Base-by-base conservation (phyloP, 2,329 filamentous ascomycete genomes). In the Raffaelea arxii region DNA sequence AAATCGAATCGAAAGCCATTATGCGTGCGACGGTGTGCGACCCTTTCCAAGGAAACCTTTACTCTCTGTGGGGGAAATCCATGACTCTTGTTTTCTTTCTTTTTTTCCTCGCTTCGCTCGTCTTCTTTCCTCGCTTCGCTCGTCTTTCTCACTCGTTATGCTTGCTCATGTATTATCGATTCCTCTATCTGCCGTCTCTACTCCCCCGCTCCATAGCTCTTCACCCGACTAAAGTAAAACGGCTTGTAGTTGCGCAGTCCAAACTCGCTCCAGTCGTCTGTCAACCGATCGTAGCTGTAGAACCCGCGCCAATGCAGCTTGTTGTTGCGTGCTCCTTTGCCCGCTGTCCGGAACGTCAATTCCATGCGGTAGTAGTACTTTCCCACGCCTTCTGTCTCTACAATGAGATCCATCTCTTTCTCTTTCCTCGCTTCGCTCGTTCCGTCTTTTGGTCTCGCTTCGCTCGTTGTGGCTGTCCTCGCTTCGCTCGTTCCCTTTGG, bases 191-290 rank as follows among this genome's bases (percentile, higher is more conserved):
- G n/a, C n/a, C n/a, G n/a, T n/a, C n/a, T 25, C 23, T 25, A 54
- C 46, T 54, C 50, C 1, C 53, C 53, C 6, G 37, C 4, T 4
- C 52, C 53, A 27, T 81, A 83, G 52, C 77, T 80, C 62, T 69
- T 75, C 4, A 85, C 80, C 12, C 80, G 68, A 57, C 80, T 84
- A 54, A 82, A 85, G 58, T 81, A 78, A 57, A 77, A 84, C 0
- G 80, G 71, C 61, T 80, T 82, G 47, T 80, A 71, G 54, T 83
- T 77, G 60, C 73, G 75, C 35, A 80, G 62, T 14, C 65, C 63
- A 64, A 97, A 97, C 65, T 86, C 84, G 4, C 74, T 86, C 85
- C 86, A 92, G 64, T 96, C 90, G 61, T 94, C 89, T 7, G 88
- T 94, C 58, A 94, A 64, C 55, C 78, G 77, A 60, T 97, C 94